Evolutionary conservation across 2,329 filamentous ascomycete species (phyloP), one percentile per base, ranked within the genome.

Genomic region (Diaporthe sp.): DNA sequence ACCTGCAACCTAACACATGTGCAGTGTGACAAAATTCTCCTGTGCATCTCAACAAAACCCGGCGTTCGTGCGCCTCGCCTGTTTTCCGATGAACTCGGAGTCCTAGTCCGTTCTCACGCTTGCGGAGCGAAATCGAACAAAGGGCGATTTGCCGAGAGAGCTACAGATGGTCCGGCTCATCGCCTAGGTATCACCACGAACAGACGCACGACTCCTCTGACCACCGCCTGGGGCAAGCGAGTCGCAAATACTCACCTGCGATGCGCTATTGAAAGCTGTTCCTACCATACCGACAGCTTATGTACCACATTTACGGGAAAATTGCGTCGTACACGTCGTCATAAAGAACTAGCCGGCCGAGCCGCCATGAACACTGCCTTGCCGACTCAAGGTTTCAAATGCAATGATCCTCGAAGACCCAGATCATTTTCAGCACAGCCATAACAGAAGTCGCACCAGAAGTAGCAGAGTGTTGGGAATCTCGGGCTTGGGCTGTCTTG

Each of bases 21-120:
- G 49, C 34, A 55, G 46, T 55, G 46, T 69, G n/a, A 69, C 49
- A 39, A 55, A 69, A 5, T 39, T 28, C 8, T 34, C 34, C n/a
- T 42, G 65, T 69, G 65, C 31, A 69, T 10, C 49, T 69, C 15
- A 31, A 42, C 46, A 55, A 55, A 69, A 55, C 34, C n/a, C 39
- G 49, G 17, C 13, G 9, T 22, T 46, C 34, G n/a, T n/a, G n/a
- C n/a, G n/a, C 34, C 22, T 42, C 49, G 49, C 65, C 31, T 31
- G 34, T 6, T 61, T 19, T 39, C 46, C 65, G 22, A 53, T 28
- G 34, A 69, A 8, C 2, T 42, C 2, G n/a, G 13, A 10, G 3
- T 8, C 22, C 15, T 31, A 19, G 15, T 53, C 17, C 34, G 7
- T 42, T 42, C 31, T 69, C 9, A 25, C 9, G 22, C 19, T n/a